Conservation (phyloP, 306 rosid genomes). For the Quercus engelmannii region DNA sequence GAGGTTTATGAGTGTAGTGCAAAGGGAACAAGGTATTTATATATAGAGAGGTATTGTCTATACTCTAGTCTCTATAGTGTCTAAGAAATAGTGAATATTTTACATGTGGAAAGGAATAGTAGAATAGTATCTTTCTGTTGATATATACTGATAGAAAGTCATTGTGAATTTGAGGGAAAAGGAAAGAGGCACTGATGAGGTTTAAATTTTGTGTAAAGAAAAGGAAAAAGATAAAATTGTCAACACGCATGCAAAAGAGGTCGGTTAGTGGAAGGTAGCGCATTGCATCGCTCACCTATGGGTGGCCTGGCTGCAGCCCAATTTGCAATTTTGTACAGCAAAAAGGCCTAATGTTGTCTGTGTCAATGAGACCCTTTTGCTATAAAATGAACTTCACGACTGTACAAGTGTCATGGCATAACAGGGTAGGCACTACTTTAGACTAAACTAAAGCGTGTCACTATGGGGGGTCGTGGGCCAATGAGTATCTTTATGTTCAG, state of each 20-base stretch:
- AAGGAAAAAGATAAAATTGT: slow-evolving; percentile 33
- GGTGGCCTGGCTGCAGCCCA: background rate
- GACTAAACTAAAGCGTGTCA: slow-evolving; percentile 17
- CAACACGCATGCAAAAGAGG: slow-evolving; percentile 67
- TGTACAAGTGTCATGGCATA: slow-evolving; percentile 29
- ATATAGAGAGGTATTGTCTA: background rate
- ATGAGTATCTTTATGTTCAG: slow-evolving; percentile 5
- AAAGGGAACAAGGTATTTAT: slow-evolving; percentile 30
- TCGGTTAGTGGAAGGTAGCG: slow-evolving; percentile 52
- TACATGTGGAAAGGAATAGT: slow-evolving; percentile 38
- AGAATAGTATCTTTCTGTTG: slow-evolving; percentile 29
- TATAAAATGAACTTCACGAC: background rate
- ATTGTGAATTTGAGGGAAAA: slow-evolving; percentile 9
- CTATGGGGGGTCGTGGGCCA: slow-evolving; percentile 9
- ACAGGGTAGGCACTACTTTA: slow-evolving; percentile 23
- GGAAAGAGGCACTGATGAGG: slow-evolving; percentile 12
- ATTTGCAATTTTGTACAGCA: background rate
- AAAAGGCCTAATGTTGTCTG: background rate
- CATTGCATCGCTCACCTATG: slow-evolving; percentile 26
- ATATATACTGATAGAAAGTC: slow-evolving; percentile 5
- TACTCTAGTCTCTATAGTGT: background rate
- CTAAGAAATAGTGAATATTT: slow-evolving; percentile 31
- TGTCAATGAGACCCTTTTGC: slow-evolving; percentile 4
- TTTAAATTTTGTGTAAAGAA: slow-evolving; percentile 6
- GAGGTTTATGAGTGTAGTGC: slow-evolving; percentile 15